These are phyloP conservation scores for Solanum chacoense DNA, from an alignment of 305 asterid genomes.

Conservation along the genomic window DNA sequence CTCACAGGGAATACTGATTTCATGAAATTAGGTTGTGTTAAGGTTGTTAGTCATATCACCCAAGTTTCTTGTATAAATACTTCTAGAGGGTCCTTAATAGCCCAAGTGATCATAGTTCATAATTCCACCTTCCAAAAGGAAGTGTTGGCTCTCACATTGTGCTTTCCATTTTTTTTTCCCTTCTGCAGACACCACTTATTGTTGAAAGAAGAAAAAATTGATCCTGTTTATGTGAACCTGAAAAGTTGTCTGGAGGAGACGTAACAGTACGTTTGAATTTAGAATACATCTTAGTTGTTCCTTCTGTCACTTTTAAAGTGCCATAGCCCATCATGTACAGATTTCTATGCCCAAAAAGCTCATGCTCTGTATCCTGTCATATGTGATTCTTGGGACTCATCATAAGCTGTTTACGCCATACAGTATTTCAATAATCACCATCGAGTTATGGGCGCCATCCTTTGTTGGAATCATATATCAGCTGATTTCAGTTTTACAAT, in stretches of 20 bases:
- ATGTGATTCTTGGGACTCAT: background rate
- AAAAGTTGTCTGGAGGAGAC: background rate
- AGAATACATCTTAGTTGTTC: background rate
- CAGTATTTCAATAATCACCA: background rate
- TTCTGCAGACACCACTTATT: background rate
- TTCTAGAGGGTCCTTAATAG: background rate
- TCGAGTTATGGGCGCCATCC: background rate
- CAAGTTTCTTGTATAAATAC: background rate
- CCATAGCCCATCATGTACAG: background rate
- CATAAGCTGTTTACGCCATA: background rate
- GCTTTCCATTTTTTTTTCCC: background rate
- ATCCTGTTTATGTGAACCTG: background rate
- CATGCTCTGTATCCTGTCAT: background rate
- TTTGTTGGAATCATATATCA: background rate
- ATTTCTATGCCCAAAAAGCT: background rate
- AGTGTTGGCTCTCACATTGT: background rate
- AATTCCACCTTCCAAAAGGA: background rate
- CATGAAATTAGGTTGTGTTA: background rate
- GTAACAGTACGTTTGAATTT: background rate
- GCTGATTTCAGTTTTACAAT: background rate
- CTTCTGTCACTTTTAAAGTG: background rate
- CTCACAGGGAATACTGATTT: background rate
- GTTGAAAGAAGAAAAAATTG: background rate
- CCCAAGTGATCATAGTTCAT: background rate
- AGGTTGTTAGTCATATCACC: background rate